Conservation (phyloP, 2,329 filamentous ascomycete species). For the Fusarium goolgardi region DNA sequence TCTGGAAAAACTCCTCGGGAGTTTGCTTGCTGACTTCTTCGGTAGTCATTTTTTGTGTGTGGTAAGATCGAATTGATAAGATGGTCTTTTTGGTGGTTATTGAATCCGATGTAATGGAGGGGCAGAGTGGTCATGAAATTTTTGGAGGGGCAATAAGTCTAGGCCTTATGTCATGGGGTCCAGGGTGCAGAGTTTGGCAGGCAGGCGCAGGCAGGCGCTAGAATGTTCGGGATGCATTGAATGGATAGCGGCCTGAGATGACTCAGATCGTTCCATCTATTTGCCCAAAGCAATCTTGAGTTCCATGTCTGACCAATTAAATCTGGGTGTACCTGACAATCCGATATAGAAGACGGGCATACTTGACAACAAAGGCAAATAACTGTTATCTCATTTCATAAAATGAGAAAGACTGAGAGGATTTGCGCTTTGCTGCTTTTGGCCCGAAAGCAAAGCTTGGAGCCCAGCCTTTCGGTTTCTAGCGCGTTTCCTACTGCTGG, state of each 20-base stretch:
- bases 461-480: slow-evolving; percentile 74
- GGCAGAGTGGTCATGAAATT: slow-evolving; percentile 49
- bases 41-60: slow-evolving; percentile 55
- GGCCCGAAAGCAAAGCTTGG: slow-evolving; percentile 70
- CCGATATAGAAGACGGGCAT: not conserved
- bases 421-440: slow-evolving; percentile 58
- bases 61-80: slow-evolving; percentile 25
- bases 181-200: slow-evolving; percentile 36
- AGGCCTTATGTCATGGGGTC: slow-evolving; percentile 47
- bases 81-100: slow-evolving; percentile 31
- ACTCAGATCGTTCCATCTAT: slow-evolving; percentile 9
- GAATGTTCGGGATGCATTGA: slow-evolving; percentile 40
- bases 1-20: slow-evolving; percentile 68
- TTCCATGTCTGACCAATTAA: slow-evolving; percentile 18
- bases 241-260: slow-evolving; percentile 20
- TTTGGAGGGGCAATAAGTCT: slow-evolving; percentile 49
- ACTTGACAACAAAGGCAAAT: not conserved
- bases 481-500: slow-evolving; percentile 72
- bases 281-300: slow-evolving; percentile 2
- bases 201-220: slow-evolving; percentile 28
- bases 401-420: slow-evolving; percentile 67
- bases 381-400: slow-evolving; percentile 52
- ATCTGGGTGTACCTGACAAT: not conserved
- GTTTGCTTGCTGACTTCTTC: slow-evolving; percentile 55
- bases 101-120: slow-evolving; percentile 42